These are phyloP conservation scores for Colletotrichum melonis DNA, from an alignment of 2,329 filamentous ascomycete genomes.

Conservation along the genomic window DNA sequence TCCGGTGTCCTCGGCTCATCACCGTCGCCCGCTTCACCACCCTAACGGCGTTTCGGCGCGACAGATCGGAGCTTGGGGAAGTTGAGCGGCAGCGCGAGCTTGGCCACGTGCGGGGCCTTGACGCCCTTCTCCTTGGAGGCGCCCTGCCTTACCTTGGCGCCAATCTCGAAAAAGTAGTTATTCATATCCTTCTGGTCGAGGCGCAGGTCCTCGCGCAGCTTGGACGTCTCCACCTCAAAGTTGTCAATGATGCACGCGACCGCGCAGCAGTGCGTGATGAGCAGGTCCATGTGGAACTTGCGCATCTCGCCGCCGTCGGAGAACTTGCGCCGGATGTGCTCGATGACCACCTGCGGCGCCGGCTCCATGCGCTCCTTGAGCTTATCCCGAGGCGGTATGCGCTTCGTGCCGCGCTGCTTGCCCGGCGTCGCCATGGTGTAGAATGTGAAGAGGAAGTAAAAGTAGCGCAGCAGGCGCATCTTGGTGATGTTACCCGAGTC, in stretches of 20 bases:
- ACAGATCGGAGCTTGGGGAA: constrained; percentile 75
- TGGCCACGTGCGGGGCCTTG: constrained; percentile 68
- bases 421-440: constrained; percentile 59
- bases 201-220: constrained; percentile 77
- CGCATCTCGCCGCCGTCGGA: constrained; percentile 72
- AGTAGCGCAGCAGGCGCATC: constrained; percentile 70
- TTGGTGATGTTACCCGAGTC: constrained; percentile 58
- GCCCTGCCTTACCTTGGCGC: constrained; percentile 72
- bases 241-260: constrained; percentile 79
- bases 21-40: constrained; percentile 3
- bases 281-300: constrained; percentile 77
- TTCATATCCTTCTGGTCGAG: constrained; percentile 77
- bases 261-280: constrained; percentile 79
- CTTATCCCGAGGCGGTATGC: constrained; percentile 71
- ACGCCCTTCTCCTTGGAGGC: constrained; percentile 70
- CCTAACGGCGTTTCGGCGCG: constrained; percentile 38
- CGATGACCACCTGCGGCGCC: constrained; percentile 71
- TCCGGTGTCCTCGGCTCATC: neutral
- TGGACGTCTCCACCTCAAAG: constrained; percentile 77
- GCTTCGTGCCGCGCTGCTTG: constrained; percentile 58
- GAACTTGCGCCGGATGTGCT: constrained; percentile 77
- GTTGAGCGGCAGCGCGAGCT: constrained; percentile 80
- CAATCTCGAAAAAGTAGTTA: constrained; percentile 81
- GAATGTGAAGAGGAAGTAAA: constrained; percentile 68
- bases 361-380: constrained; percentile 67